Evolutionary conservation across 2,329 filamentous ascomycete species (phyloP).

Genomic region (Blastomyces parvus): DNA sequence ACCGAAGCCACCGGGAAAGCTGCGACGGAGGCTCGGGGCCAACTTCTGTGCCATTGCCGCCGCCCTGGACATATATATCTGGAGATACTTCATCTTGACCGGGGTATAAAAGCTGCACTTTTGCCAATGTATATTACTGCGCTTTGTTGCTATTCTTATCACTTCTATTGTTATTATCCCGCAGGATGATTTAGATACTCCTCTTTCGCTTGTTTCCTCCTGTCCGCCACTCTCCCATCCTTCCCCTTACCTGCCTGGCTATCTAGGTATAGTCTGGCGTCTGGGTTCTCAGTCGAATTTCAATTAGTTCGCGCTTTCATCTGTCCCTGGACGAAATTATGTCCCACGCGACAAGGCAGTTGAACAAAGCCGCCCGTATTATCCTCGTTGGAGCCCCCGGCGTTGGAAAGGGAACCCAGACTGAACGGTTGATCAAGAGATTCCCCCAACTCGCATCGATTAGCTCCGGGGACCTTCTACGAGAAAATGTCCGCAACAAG

Average conservation of each 20-base stretch:
- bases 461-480: constrained; percentile 84
- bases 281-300: neutral
- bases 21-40: neutral
- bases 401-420: constrained; percentile 94
- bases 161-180: neutral
- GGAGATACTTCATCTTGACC: neutral
- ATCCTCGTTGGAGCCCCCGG: constrained; percentile 95
- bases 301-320: neutral
- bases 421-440: constrained; percentile 71
- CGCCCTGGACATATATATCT: neutral
- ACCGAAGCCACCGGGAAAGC: neutral
- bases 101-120: neutral
- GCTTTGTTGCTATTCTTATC: neutral
- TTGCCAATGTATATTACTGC: neutral
- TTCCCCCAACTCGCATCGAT: constrained; percentile 87
- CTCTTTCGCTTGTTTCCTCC: neutral
- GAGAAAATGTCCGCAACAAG: constrained; percentile 81
- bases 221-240: no score
- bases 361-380: constrained; percentile 74
- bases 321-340: constrained; percentile 8
- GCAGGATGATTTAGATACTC: constrained; percentile 1
- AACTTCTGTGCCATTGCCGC: neutral
- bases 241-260: no score
- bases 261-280: no score
- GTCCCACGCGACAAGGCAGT: constrained; percentile 36